phyloP scores from a whole-genome alignment of 202 grass and related monocot species.

The Hordeum pubiflorum region DNA sequence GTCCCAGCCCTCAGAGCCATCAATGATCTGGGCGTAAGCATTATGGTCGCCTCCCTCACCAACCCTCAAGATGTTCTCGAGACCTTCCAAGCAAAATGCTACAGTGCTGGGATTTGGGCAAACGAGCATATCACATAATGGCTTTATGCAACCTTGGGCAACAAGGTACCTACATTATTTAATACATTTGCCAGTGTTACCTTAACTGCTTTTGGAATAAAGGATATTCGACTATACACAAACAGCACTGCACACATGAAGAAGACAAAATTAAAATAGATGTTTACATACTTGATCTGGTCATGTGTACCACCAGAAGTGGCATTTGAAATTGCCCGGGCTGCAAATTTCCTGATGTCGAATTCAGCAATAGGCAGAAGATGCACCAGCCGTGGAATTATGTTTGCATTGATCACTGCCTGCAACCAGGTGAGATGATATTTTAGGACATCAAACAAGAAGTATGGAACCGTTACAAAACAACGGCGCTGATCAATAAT shows the following conservation, averaged over 20 bases:
- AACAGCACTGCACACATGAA: too few relatives aligned
- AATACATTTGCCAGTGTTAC: background rate
- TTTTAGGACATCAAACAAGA: too few relatives aligned
- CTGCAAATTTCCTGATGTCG: constrained; percentile 86
- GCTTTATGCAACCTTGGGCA: constrained; percentile 75
- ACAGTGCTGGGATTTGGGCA: constrained; percentile 77
- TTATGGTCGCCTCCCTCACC: constrained; percentile 59
- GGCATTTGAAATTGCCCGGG: constrained; percentile 86
- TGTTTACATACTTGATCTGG: constrained; percentile 55
- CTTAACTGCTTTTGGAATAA: too few relatives aligned
- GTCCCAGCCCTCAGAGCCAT: constrained; percentile 78
- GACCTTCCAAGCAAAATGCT: constrained; percentile 80
- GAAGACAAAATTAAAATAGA: background rate
- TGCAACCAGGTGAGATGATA: constrained; percentile 34
- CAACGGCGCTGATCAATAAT: background rate
- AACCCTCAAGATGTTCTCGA: constrained; percentile 86
- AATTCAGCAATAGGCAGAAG: constrained; percentile 73
- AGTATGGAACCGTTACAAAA: background rate
- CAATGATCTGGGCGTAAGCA: constrained; percentile 62
- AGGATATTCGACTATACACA: too few relatives aligned
- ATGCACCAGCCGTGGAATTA: constrained; percentile 55
- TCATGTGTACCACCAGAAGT: constrained; percentile 76
- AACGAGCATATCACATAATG: constrained; percentile 81
- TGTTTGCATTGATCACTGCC: constrained; percentile 72
- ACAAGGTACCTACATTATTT: constrained; percentile 50